These are phyloP conservation scores for Gentiana macrophylla DNA, from an alignment of 257 asterid genomes.

Conservation along the genomic window DNA sequence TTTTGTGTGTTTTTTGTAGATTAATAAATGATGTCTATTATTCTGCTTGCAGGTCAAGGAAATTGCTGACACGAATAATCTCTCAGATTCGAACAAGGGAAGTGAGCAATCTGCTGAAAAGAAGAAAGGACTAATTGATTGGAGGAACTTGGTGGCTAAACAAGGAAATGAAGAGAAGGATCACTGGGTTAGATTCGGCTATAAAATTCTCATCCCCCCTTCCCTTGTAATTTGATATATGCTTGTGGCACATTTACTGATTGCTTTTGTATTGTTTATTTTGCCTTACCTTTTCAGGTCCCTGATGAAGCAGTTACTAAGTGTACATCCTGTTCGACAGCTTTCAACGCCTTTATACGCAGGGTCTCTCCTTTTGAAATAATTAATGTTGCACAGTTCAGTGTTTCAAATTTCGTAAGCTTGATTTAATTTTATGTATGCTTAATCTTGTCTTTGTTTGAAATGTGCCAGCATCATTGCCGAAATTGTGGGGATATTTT, in stretches of 20 bases:
- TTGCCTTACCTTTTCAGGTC: conserved; percentile 33
- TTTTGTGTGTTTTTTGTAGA: background rate
- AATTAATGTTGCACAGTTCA: background rate
- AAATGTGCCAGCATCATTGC: conserved; percentile 69
- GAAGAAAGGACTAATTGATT: conserved; percentile 62
- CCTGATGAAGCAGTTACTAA: conserved; percentile 82
- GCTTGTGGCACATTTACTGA: background rate
- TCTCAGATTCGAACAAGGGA: conserved; percentile 40
- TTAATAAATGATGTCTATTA: background rate
- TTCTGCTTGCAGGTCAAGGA: conserved; percentile 58
- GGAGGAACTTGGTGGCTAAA: conserved; percentile 59
- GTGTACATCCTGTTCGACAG: conserved; percentile 55
- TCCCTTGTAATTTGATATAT: background rate
- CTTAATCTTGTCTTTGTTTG: conserved; percentile 11
- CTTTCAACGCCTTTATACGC: conserved; percentile 69
- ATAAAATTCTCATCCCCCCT: background rate
- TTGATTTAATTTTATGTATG: background rate
- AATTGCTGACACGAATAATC: conserved; percentile 42
- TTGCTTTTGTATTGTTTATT: conserved; percentile 7
- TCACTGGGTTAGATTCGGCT: conserved; percentile 67
- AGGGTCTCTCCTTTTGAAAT: conserved; percentile 40
- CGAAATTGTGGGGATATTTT: conserved; percentile 86
- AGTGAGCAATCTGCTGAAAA: conserved; percentile 60
- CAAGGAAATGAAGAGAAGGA: conserved; percentile 75
- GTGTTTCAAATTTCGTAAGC: background rate